These are phyloP conservation scores for Mycena indigotica DNA, from an alignment of 768 basidiomycete genomes.

Conservation along the genomic window DNA sequence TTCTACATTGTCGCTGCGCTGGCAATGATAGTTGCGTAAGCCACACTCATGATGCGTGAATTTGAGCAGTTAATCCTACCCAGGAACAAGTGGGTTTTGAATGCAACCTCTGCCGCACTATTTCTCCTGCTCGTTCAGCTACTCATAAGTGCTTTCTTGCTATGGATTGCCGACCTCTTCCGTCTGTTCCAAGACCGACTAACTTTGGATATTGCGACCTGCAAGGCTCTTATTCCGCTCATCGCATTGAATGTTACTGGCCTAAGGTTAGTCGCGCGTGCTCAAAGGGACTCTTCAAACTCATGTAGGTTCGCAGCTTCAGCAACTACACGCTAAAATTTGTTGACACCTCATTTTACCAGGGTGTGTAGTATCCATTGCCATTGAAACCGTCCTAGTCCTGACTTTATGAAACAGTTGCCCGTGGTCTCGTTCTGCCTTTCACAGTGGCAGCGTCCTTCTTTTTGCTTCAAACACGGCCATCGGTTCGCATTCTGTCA, in stretches of 20 bases:
- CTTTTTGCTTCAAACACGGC: constrained; percentile 58
- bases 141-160: constrained; percentile 62
- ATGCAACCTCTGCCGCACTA: constrained; percentile 55
- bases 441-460: constrained; percentile 75
- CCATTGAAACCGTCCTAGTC: no score
- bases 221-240: constrained; percentile 58
- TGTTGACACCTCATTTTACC: constrained; percentile 79
- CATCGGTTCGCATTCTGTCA: constrained; percentile 57
- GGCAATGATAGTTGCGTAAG: constrained; percentile 25
- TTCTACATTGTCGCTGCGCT: constrained; percentile 70
- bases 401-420: no score
- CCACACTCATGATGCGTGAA: background rate
- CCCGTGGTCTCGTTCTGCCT: constrained; percentile 77
- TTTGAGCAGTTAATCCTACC: background rate
- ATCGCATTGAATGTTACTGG: constrained; percentile 65
- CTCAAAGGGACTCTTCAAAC: constrained; percentile 1
- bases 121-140: constrained; percentile 72
- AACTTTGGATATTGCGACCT: constrained; percentile 46
- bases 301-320: constrained; percentile 37
- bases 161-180: constrained; percentile 37
- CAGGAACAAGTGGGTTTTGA: constrained; percentile 74
- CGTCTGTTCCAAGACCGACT: constrained; percentile 53
- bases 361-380: no score
- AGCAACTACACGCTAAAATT: constrained; percentile 69
- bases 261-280: constrained; percentile 45